Percentiles rank a stretch among this genome's conserved stretches.
Conservation (phyloP, 768 basidiomycete species). For the Macrocybe gigantea region DNA sequence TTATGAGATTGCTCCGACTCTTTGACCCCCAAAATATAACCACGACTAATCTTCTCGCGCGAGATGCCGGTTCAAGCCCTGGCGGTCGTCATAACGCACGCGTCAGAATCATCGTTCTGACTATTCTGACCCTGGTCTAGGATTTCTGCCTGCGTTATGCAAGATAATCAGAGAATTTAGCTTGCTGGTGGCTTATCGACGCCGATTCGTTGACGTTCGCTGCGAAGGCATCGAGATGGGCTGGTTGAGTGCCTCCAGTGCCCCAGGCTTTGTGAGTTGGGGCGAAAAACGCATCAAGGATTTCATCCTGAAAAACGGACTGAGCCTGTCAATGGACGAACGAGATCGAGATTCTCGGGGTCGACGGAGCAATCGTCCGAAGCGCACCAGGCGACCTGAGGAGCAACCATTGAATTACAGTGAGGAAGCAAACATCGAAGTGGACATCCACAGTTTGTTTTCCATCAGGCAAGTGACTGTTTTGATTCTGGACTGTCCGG, state of each 20-base stretch:
- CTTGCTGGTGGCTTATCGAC: slow-evolving; percentile 44
- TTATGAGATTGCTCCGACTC: slow-evolving; percentile 66
- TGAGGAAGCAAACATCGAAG: slow-evolving; percentile 44
- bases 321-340: slow-evolving; percentile 51
- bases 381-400: slow-evolving; percentile 24
- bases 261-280: slow-evolving; percentile 67
- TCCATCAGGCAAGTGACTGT: slow-evolving; percentile 55
- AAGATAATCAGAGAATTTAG: slow-evolving; percentile 63
- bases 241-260: slow-evolving; percentile 58
- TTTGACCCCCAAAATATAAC: slow-evolving; percentile 39
- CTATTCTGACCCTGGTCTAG: slow-evolving; percentile 59
- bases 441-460: slow-evolving; percentile 70
- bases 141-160: slow-evolving; percentile 57
- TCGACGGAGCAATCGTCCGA: slow-evolving; percentile 19
- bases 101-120: slow-evolving; percentile 62
- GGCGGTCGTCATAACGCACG: slow-evolving; percentile 40
- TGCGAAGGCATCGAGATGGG: slow-evolving; percentile 72
- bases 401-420: slow-evolving; percentile 33
- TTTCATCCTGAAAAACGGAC: slow-evolving; percentile 55
- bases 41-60: slow-evolving; percentile 20
- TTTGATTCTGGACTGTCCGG: too few relatives aligned
- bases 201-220: slow-evolving; percentile 54
- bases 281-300: slow-evolving; percentile 72
- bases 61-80: slow-evolving; percentile 28
- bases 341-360: slow-evolving; percentile 21